A percentile compares a stretch with the other conserved stretches of the same genome.
phyloP scores from a whole-genome alignment of 805 yeast species.

The Brettanomyces anomalus region DNA sequence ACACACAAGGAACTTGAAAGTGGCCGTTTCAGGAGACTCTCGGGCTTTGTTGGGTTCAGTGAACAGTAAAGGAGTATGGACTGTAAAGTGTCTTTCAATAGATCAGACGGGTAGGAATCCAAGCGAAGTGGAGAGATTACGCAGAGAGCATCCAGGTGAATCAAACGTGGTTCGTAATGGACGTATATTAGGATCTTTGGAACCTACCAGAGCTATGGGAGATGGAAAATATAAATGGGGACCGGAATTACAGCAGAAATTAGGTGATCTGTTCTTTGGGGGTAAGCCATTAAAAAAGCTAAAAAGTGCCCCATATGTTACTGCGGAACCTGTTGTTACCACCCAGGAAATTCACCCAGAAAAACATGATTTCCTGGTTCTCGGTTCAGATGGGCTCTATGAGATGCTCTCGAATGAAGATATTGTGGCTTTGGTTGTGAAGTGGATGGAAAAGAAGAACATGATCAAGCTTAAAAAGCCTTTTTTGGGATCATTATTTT shows the following conservation, averaged over 20 bases:
- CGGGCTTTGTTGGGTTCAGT: slow-evolving; percentile 80
- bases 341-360: slow-evolving; percentile 65
- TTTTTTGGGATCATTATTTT: slow-evolving; percentile 31
- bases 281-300: slow-evolving; percentile 64
- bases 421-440: slow-evolving; percentile 82
- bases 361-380: slow-evolving; percentile 75
- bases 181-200: slow-evolving; percentile 84
- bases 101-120: slow-evolving; percentile 95
- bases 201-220: slow-evolving; percentile 95
- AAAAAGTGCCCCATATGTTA: slow-evolving; percentile 91
- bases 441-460: slow-evolving; percentile 79
- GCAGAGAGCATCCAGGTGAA: slow-evolving; percentile 87
- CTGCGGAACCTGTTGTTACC: slow-evolving; percentile 90
- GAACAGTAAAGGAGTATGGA: slow-evolving; percentile 62
- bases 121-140: slow-evolving; percentile 74
- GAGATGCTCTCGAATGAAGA: slow-evolving; percentile 90
- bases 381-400: slow-evolving; percentile 91
- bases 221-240: slow-evolving; percentile 91
- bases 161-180: slow-evolving; percentile 78
- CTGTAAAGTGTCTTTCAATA: slow-evolving; percentile 73
- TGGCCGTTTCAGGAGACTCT: slow-evolving; percentile 96
- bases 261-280: slow-evolving; percentile 74
- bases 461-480: slow-evolving; percentile 44
- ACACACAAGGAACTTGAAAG: slow-evolving; percentile 57
- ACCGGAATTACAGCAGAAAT: slow-evolving; percentile 57